These are phyloP conservation scores for Didymosphaeria variabile DNA, from an alignment of 2,329 filamentous ascomycete genomes.

Conservation along the genomic window DNA sequence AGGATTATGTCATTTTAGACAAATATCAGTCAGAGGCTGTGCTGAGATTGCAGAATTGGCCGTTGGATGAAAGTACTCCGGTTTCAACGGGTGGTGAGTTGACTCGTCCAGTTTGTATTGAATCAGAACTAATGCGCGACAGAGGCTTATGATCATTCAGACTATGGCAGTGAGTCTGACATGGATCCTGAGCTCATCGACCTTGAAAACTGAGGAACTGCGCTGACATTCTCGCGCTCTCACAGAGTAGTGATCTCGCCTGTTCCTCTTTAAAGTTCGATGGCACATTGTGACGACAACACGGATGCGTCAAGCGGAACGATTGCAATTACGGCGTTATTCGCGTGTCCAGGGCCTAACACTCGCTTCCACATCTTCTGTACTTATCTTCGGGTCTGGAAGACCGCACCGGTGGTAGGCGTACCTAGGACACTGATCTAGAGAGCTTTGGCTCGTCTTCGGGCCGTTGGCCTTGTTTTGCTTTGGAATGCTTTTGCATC, in stretches of 20 bases:
- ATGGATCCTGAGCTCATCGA: constrained; percentile 37
- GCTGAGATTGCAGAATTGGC: constrained; percentile 33
- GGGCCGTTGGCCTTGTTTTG: background rate
- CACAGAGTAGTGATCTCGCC: background rate
- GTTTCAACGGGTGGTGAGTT: constrained; percentile 36
- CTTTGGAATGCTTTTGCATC: constrained; percentile 10
- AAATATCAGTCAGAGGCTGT: constrained; percentile 36
- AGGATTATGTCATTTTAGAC: constrained; percentile 36
- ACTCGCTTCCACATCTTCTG: background rate
- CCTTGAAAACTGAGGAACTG: constrained; percentile 19
- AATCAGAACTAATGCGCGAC: background rate
- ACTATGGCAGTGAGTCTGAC: constrained; percentile 51
- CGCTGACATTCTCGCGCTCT: constrained; percentile 7
- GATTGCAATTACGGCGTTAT: background rate
- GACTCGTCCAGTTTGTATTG: background rate
- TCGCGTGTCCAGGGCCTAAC: background rate
- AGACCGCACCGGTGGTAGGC: background rate
- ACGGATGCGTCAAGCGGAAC: background rate
- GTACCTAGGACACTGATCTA: constrained; percentile 1
- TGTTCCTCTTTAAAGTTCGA: background rate
- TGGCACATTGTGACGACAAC: background rate
- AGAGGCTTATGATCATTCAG: constrained; percentile 47
- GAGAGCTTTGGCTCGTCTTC: constrained; percentile 12
- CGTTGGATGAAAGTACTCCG: constrained; percentile 39
- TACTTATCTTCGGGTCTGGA: background rate